phyloP scores from a whole-genome alignment of 2,329 filamentous ascomycete species.

The Parascedosporium putredinis region DNA sequence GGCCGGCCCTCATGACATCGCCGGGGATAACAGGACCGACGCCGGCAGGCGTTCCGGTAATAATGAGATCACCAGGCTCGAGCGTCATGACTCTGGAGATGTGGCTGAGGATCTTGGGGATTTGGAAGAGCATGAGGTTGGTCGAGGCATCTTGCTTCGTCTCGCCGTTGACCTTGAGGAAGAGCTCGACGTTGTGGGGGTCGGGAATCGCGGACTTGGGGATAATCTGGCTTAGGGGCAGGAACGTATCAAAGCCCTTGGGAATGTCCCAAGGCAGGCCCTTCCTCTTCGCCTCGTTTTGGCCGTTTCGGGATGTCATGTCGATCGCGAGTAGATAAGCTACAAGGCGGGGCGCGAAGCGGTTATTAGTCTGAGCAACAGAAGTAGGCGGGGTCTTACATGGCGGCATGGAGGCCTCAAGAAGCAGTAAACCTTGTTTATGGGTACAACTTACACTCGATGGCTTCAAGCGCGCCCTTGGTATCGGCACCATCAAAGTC shows the following conservation, averaged over 20 bases:
- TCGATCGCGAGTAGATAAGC: constrained; percentile 88
- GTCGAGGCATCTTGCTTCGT: constrained; percentile 77
- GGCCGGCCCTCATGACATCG: constrained; percentile 76
- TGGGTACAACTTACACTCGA: constrained; percentile 66
- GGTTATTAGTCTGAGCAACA: too few relatives aligned
- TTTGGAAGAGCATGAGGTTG: constrained; percentile 86
- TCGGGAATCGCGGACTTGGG: constrained; percentile 70
- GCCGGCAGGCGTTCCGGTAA: constrained; percentile 96
- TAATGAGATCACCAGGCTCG: constrained; percentile 79
- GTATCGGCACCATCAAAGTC: constrained; percentile 68
- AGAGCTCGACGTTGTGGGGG: constrained; percentile 81
- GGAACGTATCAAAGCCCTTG: constrained; percentile 97
- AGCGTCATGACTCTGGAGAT: constrained; percentile 94
- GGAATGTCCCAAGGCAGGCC: constrained; percentile 92
- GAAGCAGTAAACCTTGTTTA: too few relatives aligned
- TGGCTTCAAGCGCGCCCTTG: constrained; percentile 67
- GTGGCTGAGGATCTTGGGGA: constrained; percentile 78
- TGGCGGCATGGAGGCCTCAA: background rate
- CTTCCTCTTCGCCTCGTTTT: constrained; percentile 95
- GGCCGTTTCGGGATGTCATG: constrained; percentile 92
- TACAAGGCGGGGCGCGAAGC: too few relatives aligned
- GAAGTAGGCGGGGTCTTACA: background rate
- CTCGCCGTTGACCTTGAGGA: constrained; percentile 72
- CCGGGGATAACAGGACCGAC: constrained; percentile 79
- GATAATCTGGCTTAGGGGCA: constrained; percentile 76